phyloP scores from a whole-genome alignment of 2,329 filamentous ascomycete genomes.

The Thermothelomyces thermophilus region DNA sequence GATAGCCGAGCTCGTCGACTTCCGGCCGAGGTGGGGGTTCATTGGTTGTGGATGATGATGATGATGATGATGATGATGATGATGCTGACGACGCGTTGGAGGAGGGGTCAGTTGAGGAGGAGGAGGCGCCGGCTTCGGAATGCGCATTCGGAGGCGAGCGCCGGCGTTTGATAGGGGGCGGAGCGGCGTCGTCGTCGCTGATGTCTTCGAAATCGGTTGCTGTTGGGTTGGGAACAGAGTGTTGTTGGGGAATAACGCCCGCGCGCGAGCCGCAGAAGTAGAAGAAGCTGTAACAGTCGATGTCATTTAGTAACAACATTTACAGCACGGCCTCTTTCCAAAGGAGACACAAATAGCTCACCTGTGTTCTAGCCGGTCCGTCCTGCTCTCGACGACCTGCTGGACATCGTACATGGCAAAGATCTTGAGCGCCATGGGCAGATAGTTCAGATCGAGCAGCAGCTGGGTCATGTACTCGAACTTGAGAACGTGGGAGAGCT shows the following conservation, averaged over 20 bases:
- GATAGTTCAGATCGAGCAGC: conserved; percentile 87
- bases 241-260: conserved; percentile 24
- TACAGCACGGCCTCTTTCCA: background rate
- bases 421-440: conserved; percentile 85
- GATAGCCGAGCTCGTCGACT: conserved; percentile 84
- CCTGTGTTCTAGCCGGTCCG: conserved; percentile 77
- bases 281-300: conserved; percentile 70
- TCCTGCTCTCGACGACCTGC: conserved; percentile 76
- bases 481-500: conserved; percentile 87
- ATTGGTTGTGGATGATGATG: background rate
- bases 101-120: background rate
- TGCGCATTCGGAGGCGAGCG: conserved; percentile 33
- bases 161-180: conserved; percentile 69
- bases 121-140: background rate
- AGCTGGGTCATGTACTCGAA: conserved; percentile 95
- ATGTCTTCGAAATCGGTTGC: conserved; percentile 30
- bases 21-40: conserved; percentile 39
- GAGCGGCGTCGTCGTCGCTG: conserved; percentile 63
- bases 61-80: background rate
- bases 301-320: too few relatives aligned
- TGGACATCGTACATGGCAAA: conserved; percentile 94
- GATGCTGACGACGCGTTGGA: background rate
- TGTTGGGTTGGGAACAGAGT: conserved; percentile 25
- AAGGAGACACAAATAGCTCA: conserved; percentile 32
- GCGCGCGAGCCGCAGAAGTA: conserved; percentile 71